These are phyloP conservation scores for Candida parachauliodes DNA, from an alignment of 805 yeast species.

Conservation along the genomic window DNA sequence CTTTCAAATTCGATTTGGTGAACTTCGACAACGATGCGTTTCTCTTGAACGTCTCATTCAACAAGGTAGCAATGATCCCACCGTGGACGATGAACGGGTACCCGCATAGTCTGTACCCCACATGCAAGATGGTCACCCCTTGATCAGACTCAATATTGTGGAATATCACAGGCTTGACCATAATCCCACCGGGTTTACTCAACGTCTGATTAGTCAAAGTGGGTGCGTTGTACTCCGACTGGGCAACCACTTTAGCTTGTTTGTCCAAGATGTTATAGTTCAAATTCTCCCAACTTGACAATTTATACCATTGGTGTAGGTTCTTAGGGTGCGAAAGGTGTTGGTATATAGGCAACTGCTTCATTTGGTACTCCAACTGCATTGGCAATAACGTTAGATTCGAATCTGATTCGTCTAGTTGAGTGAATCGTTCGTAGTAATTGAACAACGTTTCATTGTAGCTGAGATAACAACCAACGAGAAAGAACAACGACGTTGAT, in stretches of 20 bases:
- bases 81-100: conserved; percentile 89
- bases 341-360: conserved; percentile 49
- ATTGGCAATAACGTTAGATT: conserved; percentile 22
- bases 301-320: conserved; percentile 45
- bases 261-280: conserved; percentile 34
- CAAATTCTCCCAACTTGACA: conserved; percentile 42
- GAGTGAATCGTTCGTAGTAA: conserved; percentile 21
- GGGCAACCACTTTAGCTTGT: conserved; percentile 13
- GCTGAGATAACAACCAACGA: conserved; percentile 21
- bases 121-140: conserved; percentile 64
- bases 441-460: conserved; percentile 26
- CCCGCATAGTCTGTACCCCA: conserved; percentile 78
- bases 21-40: conserved; percentile 40
- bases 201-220: conserved; percentile 44
- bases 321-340: conserved; percentile 41
- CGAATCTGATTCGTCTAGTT: conserved; percentile 15
- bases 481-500: conserved; percentile 16
- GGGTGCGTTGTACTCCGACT: conserved; percentile 16
- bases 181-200: conserved; percentile 73
- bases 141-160: conserved; percentile 54
- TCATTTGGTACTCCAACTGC: conserved; percentile 46
- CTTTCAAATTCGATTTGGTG: conserved; percentile 34
- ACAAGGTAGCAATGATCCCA: conserved; percentile 75
- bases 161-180: conserved; percentile 69
- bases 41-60: conserved; percentile 72